Evolutionary conservation across 202 grass and related monocot species (phyloP).

Genomic region (Hordeum pubiflorum): DNA sequence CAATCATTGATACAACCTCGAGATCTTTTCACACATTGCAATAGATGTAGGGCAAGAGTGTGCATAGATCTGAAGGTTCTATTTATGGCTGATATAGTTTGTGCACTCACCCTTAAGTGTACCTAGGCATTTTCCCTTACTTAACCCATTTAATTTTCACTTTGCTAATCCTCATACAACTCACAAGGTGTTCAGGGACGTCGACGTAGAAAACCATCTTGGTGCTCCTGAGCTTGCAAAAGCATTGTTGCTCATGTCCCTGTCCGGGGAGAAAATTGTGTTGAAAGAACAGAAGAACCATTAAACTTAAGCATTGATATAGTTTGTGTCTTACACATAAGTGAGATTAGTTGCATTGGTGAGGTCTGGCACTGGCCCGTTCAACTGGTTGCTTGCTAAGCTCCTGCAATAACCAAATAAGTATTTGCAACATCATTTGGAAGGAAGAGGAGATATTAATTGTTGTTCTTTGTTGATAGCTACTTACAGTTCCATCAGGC

Average conservation of each 20-base stretch:
- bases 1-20: background rate
- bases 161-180: constrained; percentile 11
- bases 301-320: constrained; percentile 16
- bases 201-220: constrained; percentile 39
- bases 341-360: constrained; percentile 22
- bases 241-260: constrained; percentile 52
- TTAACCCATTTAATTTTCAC: constrained; percentile 3
- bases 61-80: background rate
- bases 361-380: constrained; percentile 36
- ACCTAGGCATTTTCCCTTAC: background rate
- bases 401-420: constrained; percentile 36
- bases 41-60: background rate
- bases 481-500: constrained; percentile 59
- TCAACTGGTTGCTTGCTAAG: constrained; percentile 44
- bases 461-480: constrained; percentile 20
- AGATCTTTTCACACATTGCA: background rate
- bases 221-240: constrained; percentile 38
- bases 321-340: constrained; percentile 48
- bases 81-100: background rate
- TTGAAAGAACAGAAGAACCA: background rate
- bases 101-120: background rate
- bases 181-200: constrained; percentile 45
- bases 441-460: constrained; percentile 8
- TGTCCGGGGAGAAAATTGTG: background rate
- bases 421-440: constrained; percentile 6